Conservation (phyloP, 2,329 filamentous ascomycete genomes). For the Diaporthe destruens region DNA sequence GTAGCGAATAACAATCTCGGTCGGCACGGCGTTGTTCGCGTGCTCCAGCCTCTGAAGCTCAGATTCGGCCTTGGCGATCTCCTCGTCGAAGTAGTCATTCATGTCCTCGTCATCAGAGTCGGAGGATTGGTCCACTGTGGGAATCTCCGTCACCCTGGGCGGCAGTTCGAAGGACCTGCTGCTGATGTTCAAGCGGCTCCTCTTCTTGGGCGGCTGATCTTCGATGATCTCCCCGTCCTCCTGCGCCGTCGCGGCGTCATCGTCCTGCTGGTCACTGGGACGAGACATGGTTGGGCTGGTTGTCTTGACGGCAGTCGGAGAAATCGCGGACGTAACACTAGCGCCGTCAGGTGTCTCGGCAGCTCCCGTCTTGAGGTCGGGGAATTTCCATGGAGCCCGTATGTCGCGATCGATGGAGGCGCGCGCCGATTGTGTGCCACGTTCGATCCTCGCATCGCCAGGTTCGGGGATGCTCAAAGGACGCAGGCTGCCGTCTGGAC, state of each 20-base stretch:
- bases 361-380: conserved; percentile 44
- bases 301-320: conserved; percentile 39
- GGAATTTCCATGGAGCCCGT: conserved; percentile 40
- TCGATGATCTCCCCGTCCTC: conserved; percentile 42
- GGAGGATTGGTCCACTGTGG: conserved; percentile 59
- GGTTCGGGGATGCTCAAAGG: conserved; percentile 60
- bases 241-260: conserved; percentile 32
- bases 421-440: conserved; percentile 53
- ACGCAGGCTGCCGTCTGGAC: conserved; percentile 53
- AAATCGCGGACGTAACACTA: conserved; percentile 41
- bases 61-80: conserved; percentile 65
- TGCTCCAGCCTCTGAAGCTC: conserved; percentile 62
- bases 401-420: conserved; percentile 50
- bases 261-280: conserved; percentile 27
- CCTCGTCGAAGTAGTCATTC: conserved; percentile 66
- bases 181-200: conserved; percentile 48
- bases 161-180: conserved; percentile 57
- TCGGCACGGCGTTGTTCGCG: conserved; percentile 53
- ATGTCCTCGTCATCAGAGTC: conserved; percentile 70
- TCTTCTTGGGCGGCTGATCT: conserved; percentile 42
- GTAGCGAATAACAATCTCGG: conserved; percentile 60
- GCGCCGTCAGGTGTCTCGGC: conserved; percentile 41
- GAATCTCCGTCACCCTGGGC: conserved; percentile 50
- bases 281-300: conserved; percentile 39
- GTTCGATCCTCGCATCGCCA: conserved; percentile 59